These are phyloP conservation scores for Umbelopsis ramanniana DNA, from an alignment of 192 early-diverging fungal species.

Conservation along the genomic window DNA sequence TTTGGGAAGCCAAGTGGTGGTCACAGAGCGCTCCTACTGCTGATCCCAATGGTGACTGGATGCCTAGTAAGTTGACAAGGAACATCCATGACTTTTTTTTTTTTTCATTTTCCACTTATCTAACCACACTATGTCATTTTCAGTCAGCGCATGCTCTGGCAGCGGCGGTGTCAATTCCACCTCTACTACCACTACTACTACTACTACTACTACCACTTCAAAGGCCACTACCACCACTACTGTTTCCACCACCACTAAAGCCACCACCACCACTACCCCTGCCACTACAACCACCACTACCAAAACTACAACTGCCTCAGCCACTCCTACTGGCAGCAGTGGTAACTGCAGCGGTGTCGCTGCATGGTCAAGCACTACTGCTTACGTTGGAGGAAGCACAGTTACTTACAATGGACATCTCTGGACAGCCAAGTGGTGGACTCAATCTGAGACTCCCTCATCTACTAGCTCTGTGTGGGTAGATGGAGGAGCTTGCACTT, in stretches of 20 bases:
- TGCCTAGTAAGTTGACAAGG: slow-evolving; percentile 24
- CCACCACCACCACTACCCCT: slow-evolving; percentile 26
- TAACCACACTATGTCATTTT: background rate
- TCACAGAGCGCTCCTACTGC: slow-evolving; percentile 34
- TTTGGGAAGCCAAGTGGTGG: slow-evolving; percentile 52
- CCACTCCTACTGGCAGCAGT: background rate
- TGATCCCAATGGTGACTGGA: slow-evolving; percentile 40
- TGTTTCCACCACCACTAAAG: background rate
- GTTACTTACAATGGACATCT: slow-evolving; percentile 39
- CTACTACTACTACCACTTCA: slow-evolving; percentile 3
- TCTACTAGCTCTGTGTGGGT: slow-evolving; percentile 41
- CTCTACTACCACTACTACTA: background rate
- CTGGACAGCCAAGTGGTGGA: slow-evolving; percentile 53
- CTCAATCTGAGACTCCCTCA: slow-evolving; percentile 45
- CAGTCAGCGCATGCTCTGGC: slow-evolving; percentile 45
- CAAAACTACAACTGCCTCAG: background rate
- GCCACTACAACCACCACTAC: slow-evolving; percentile 1
- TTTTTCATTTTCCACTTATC: background rate
- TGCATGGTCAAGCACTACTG: slow-evolving; percentile 32
- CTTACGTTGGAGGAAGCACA: slow-evolving; percentile 39
- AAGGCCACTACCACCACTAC: slow-evolving; percentile 17
- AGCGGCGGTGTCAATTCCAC: slow-evolving; percentile 10
- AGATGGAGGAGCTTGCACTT: slow-evolving; percentile 39
- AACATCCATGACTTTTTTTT: background rate
- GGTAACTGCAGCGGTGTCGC: slow-evolving; percentile 31